Conservation (phyloP, 371 early-diverging fungal species). For the Mortierella polycephala region DNA sequence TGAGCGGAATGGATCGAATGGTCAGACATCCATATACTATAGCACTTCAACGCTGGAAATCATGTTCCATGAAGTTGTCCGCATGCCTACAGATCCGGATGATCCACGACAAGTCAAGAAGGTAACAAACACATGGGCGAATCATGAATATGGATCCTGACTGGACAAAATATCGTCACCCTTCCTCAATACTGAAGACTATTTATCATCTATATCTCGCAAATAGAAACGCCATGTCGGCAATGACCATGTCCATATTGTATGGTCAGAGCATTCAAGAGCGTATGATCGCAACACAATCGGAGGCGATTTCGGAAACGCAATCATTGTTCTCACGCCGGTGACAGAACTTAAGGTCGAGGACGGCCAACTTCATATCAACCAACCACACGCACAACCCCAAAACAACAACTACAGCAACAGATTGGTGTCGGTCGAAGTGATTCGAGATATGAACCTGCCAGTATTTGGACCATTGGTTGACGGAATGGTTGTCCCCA, state of each 20-base stretch:
- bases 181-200: too few relatives aligned
- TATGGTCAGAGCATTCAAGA: conserved; percentile 94
- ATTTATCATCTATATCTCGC: background rate
- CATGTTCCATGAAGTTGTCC: conserved; percentile 91
- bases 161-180: too few relatives aligned
- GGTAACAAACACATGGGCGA: conserved; percentile 55
- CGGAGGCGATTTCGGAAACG: conserved; percentile 97
- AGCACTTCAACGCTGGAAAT: conserved; percentile 86
- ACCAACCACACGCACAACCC: background rate
- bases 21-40: conserved; percentile 82
- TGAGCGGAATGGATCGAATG: conserved; percentile 84
- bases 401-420: conserved; percentile 25
- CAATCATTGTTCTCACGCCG: conserved; percentile 90
- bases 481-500: conserved; percentile 83
- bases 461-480: conserved; percentile 89
- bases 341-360: conserved; percentile 46
- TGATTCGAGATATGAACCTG: conserved; percentile 78
- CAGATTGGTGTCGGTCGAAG: conserved; percentile 76
- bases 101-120: conserved; percentile 90
- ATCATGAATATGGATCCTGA: background rate
- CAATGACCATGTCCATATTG: conserved; percentile 96
- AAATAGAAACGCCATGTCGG: conserved; percentile 96
- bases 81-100: conserved; percentile 85
- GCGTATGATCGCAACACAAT: conserved; percentile 90
- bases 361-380: conserved; percentile 13